Evolutionary conservation across 2,329 filamentous ascomycete genomes (phyloP).

Genomic region (Trichoderma asperellum): DNA sequence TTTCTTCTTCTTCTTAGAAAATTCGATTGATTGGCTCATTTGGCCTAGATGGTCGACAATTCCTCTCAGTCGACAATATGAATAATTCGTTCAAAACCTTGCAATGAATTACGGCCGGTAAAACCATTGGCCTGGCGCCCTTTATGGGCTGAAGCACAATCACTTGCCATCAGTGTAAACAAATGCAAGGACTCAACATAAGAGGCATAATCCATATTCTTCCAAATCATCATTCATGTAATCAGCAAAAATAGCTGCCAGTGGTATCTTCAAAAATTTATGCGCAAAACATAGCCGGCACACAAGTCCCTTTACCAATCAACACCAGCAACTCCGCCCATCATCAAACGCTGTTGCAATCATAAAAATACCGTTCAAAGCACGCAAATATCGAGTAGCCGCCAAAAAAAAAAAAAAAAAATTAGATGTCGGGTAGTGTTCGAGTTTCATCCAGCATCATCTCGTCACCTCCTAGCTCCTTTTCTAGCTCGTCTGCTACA

Average conservation of each 20-base stretch:
- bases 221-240: slow-evolving; percentile 17
- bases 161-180: no score
- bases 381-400: not conserved
- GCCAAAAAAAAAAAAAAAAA: no score
- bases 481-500: slow-evolving; percentile 90
- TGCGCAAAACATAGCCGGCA: slow-evolving; percentile 16
- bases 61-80: no score
- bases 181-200: no score
- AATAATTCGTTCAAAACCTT: no score
- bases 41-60: no score
- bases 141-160: no score
- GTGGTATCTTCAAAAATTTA: slow-evolving; percentile 24
- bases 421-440: slow-evolving; percentile 42
- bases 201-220: not conserved
- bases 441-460: slow-evolving; percentile 56
- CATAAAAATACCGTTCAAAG: slow-evolving; percentile 8
- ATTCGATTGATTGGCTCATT: no score
- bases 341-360: slow-evolving; percentile 33
- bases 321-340: slow-evolving; percentile 34
- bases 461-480: slow-evolving; percentile 72
- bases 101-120: no score
- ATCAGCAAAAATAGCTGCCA: slow-evolving; percentile 10
- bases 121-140: no score
- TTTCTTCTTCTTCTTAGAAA: no score
- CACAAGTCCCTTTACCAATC: slow-evolving; percentile 3